phyloP scores from a whole-genome alignment of 1,139 yeast genomes.

The Protomyces inouyei region DNA sequence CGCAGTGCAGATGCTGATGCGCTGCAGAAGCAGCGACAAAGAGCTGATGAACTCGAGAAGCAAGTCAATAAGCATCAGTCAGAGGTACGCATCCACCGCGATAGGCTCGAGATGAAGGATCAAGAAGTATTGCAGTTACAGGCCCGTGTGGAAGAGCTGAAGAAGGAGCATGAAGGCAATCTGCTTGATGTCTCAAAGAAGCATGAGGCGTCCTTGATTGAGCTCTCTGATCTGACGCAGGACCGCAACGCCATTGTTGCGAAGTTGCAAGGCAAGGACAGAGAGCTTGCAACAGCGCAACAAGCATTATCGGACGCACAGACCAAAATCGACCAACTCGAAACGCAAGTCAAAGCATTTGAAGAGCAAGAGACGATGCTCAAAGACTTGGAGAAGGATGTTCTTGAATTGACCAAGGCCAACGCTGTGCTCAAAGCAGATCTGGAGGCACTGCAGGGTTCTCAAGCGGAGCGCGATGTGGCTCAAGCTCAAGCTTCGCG shows the following conservation, averaged over 20 bases:
- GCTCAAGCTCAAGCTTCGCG: constrained; percentile 2
- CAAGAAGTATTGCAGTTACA: not conserved
- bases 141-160: not conserved
- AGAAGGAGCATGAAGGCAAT: not conserved
- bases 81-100: not conserved
- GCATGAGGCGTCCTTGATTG: not conserved
- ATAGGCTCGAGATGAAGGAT: not conserved
- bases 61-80: not conserved
- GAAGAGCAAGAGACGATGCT: constrained; percentile 12
- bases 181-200: not conserved
- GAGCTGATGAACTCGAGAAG: not conserved
- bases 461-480: constrained; percentile 5
- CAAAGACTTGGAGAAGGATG: constrained; percentile 14
- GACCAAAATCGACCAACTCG: not conserved
- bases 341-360: not conserved
- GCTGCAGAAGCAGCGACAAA: not conserved
- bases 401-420: not conserved
- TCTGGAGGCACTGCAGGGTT: constrained; percentile 9
- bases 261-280: not conserved
- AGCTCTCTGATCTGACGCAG: not conserved
- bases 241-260: not conserved
- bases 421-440: constrained; percentile 19
- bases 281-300: not conserved
- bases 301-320: not conserved
- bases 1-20: not conserved